These are phyloP conservation scores for Phalaenopsis hybrid DNA, from an alignment of 116 monocot species.

Conservation along the genomic window DNA sequence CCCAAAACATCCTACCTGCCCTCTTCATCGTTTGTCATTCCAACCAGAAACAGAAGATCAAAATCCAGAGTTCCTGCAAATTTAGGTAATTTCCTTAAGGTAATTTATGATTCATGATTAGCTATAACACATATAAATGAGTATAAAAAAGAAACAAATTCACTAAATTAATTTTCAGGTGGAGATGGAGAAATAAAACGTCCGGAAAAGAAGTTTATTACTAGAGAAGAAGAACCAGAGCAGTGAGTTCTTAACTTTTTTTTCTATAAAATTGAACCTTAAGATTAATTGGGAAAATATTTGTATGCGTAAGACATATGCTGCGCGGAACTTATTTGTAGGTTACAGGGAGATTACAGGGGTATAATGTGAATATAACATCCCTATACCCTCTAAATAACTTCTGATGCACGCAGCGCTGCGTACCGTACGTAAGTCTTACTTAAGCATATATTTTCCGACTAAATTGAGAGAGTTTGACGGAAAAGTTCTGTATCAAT, in stretches of 20 bases:
- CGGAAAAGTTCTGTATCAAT: too few relatives aligned
- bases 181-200: conserved; percentile 49
- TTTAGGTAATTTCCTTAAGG: conserved; percentile 21
- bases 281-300: too few relatives aligned
- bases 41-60: not conserved
- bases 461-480: too few relatives aligned
- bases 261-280: not conserved
- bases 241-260: conserved; percentile 35
- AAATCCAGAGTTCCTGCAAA: conserved; percentile 30
- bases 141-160: not conserved
- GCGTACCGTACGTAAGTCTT: too few relatives aligned
- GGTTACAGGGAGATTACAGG: too few relatives aligned
- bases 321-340: too few relatives aligned
- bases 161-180: conserved; percentile 9
- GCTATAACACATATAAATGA: not conserved
- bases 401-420: too few relatives aligned
- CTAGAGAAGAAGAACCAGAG: conserved; percentile 88
- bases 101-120: not conserved
- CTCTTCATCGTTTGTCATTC: not conserved
- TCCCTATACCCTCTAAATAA: too few relatives aligned
- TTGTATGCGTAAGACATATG: too few relatives aligned
- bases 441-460: too few relatives aligned
- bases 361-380: too few relatives aligned
- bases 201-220: conserved; percentile 87
- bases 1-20: conserved; percentile 7